Conservation (phyloP, 2,329 filamentous ascomycete species). For the Rutstroemia sp. region DNA sequence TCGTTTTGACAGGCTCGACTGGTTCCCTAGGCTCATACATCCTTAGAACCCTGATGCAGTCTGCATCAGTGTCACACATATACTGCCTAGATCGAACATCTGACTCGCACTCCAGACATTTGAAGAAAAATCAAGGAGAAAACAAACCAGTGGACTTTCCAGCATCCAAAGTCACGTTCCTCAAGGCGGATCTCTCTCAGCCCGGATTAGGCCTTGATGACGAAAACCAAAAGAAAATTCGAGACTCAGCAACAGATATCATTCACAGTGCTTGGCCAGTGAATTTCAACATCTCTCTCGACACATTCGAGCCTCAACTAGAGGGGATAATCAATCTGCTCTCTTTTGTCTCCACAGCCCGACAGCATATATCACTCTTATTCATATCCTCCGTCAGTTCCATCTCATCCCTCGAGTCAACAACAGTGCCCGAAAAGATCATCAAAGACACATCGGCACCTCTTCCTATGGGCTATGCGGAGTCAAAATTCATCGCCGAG, state of each 20-base stretch:
- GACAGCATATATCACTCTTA: constrained; percentile 15
- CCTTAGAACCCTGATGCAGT: constrained; percentile 32
- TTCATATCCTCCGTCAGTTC: constrained; percentile 27
- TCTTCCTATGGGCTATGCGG: constrained; percentile 20
- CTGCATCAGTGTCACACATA: constrained; percentile 32
- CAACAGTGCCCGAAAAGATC: neutral
- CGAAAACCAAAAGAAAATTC: constrained; percentile 6
- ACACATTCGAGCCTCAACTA: constrained; percentile 31
- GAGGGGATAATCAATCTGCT: constrained; percentile 34
- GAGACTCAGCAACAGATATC: constrained; percentile 15
- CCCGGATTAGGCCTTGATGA: constrained; percentile 40
- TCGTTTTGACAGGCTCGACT: constrained; percentile 41
- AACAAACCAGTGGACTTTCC: neutral
- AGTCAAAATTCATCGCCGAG: constrained; percentile 25
- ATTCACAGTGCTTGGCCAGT: constrained; percentile 32
- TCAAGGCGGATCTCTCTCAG: constrained; percentile 39
- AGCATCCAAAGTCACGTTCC: constrained; percentile 36
- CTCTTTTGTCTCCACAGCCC: constrained; percentile 7
- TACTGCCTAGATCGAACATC: constrained; percentile 39
- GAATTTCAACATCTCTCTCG: constrained; percentile 30
- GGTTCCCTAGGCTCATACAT: constrained; percentile 42
- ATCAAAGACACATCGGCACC: constrained; percentile 9
- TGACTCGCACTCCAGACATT: constrained; percentile 5
- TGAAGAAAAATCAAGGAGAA: constrained; percentile 11
- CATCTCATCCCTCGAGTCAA: constrained; percentile 15